A percentile compares a stretch with the other conserved stretches of the same genome.
Evolutionary conservation across 2,329 filamentous ascomycete species (phyloP).

Genomic region (Tetracladium maxilliforme): DNA sequence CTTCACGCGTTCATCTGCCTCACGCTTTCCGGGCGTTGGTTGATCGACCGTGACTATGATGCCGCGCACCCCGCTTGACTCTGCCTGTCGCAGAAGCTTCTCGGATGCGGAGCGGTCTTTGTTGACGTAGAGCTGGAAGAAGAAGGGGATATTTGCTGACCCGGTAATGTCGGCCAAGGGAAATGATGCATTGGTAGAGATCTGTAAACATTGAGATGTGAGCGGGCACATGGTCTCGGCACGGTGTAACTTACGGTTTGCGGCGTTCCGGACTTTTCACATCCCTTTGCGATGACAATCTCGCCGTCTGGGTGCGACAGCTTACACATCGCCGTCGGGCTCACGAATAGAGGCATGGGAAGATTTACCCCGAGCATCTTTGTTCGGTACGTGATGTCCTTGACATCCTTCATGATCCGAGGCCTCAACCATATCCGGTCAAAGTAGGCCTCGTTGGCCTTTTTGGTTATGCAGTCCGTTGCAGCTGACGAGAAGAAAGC

Average conservation of each 20-base stretch:
- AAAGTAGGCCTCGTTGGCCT: constrained; percentile 38
- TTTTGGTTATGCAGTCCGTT: constrained; percentile 51
- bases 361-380: constrained; percentile 37
- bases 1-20: constrained; percentile 20
- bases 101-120: constrained; percentile 30
- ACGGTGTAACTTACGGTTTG: too few relatives aligned
- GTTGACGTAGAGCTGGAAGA: constrained; percentile 45
- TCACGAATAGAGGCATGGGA: constrained; percentile 44
- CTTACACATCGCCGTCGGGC: constrained; percentile 48
- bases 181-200: constrained; percentile 48
- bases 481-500: constrained; percentile 55
- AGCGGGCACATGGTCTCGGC: too few relatives aligned
- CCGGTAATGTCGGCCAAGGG: constrained; percentile 35
- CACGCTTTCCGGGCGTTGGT: constrained; percentile 33
- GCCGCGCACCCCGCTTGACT: constrained; percentile 25
- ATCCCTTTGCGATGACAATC: constrained; percentile 36
- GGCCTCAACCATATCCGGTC: constrained; percentile 42
- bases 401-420: constrained; percentile 40
- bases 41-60: constrained; percentile 39
- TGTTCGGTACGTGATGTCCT: constrained; percentile 30
- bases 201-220: too few relatives aligned
- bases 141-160: constrained; percentile 11
- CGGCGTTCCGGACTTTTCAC: constrained; percentile 32
- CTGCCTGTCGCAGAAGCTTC: constrained; percentile 25
- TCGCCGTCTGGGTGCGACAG: constrained; percentile 53